Conservation (phyloP, 2,329 filamentous ascomycete species). For the Cladosporium oxysporum region DNA sequence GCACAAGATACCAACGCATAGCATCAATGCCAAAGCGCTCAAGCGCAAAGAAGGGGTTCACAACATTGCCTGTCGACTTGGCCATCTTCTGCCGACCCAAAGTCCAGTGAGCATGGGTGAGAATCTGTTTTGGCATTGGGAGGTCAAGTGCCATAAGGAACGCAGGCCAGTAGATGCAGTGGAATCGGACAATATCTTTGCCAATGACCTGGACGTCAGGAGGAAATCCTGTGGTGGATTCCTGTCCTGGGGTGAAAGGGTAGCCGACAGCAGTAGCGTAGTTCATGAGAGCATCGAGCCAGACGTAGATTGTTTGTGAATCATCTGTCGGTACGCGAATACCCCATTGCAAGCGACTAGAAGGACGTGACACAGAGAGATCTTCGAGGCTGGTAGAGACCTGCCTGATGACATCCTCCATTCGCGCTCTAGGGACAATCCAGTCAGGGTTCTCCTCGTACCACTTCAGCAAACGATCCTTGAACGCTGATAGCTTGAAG, state of each 20-base stretch:
- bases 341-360: slow-evolving; percentile 79
- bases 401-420: slow-evolving; percentile 76
- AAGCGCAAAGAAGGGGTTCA: slow-evolving; percentile 89
- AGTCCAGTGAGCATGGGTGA: slow-evolving; percentile 95
- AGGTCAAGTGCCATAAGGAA: slow-evolving; percentile 86
- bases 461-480: slow-evolving; percentile 74
- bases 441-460: slow-evolving; percentile 77
- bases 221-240: slow-evolving; percentile 73
- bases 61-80: slow-evolving; percentile 91
- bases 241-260: slow-evolving; percentile 70
- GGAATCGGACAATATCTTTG: slow-evolving; percentile 95
- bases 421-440: slow-evolving; percentile 70
- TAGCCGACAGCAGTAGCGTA: slow-evolving; percentile 89
- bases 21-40: slow-evolving; percentile 85
- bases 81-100: slow-evolving; percentile 93
- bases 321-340: slow-evolving; percentile 83
- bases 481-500: slow-evolving; percentile 83
- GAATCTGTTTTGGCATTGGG: slow-evolving; percentile 73
- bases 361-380: slow-evolving; percentile 83
- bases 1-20: slow-evolving; percentile 85
- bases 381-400: slow-evolving; percentile 80
- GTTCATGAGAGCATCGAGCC: slow-evolving; percentile 94
- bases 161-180: slow-evolving; percentile 97
- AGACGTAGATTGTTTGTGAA: slow-evolving; percentile 93
- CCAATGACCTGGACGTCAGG: slow-evolving; percentile 90